phyloP scores from a whole-genome alignment of 164 flowering plant species.

The Vitis labrusca region DNA sequence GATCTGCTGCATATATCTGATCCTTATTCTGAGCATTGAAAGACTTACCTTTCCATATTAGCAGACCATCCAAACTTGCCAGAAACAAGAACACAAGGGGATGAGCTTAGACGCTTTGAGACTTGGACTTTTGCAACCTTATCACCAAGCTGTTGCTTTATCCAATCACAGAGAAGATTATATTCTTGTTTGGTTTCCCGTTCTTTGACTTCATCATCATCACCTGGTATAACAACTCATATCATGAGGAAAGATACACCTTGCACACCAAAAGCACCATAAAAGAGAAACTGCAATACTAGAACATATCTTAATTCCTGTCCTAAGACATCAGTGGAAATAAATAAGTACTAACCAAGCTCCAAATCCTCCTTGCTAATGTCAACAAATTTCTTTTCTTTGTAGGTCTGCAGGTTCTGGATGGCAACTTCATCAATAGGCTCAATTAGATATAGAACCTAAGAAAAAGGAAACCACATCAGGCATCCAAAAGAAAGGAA shows the following conservation, averaged over 20 bases:
- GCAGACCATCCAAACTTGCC: constrained; percentile 99
- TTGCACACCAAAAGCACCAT: neutral
- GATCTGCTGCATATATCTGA: neutral
- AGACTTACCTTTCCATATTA: constrained; percentile 90
- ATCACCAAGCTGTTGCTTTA: constrained; percentile 95
- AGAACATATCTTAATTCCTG: neutral
- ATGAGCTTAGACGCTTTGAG: constrained; percentile 87
- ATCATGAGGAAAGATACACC: constrained; percentile 1
- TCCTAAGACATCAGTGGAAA: neutral
- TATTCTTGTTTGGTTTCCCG: constrained; percentile 82
- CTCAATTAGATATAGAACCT: constrained; percentile 89
- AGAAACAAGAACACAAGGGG: constrained; percentile 98
- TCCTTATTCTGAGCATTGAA: neutral
- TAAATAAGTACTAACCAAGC: constrained; percentile 56
- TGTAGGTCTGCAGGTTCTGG: constrained; percentile 91
- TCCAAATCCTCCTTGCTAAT: constrained; percentile 98
- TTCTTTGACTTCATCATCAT: constrained; percentile 91
- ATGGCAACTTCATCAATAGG: constrained; percentile 98
- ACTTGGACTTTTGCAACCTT: constrained; percentile 95
- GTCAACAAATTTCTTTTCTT: constrained; percentile 96
- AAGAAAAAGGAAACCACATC: constrained; percentile 9
- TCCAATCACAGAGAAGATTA: constrained; percentile 91
- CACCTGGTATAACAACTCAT: constrained; percentile 45
- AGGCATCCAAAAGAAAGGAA: neutral
- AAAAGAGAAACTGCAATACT: neutral